These are phyloP conservation scores for Selenicereus undatus DNA, from an alignment of 148 eudicot species.

Conservation along the genomic window DNA sequence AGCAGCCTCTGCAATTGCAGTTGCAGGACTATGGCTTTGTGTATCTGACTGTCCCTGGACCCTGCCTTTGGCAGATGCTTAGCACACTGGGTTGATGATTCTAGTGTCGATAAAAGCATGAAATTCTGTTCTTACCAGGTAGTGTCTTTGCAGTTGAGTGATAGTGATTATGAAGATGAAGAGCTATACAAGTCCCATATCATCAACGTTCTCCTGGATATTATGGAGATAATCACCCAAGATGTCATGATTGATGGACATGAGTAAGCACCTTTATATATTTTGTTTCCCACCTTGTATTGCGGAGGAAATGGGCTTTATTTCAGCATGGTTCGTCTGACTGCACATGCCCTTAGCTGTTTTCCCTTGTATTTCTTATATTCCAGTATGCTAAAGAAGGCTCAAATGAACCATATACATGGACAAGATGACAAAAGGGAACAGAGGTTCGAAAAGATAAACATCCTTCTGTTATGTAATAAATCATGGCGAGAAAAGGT, in stretches of 20 bases:
- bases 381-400: constrained; percentile 47
- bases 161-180: constrained; percentile 48
- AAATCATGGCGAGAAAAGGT: constrained; percentile 89
- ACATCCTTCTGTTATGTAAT: constrained; percentile 40
- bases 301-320: no score
- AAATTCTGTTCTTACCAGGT: constrained; percentile 22
- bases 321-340: background rate
- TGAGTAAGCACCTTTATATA: constrained; percentile 41
- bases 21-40: no score
- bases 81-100: background rate
- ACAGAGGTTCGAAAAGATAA: constrained; percentile 77
- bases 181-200: constrained; percentile 64
- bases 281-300: constrained; percentile 6
- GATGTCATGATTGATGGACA: constrained; percentile 72
- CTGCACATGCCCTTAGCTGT: constrained; percentile 1
- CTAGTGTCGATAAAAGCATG: background rate
- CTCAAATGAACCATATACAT: constrained; percentile 27
- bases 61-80: no score
- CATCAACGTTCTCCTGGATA: constrained; percentile 86
- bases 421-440: constrained; percentile 39
- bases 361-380: constrained; percentile 9
- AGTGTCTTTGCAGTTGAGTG: constrained; percentile 45
- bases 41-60: no score
- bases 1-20: no score
- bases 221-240: constrained; percentile 74